Base-by-base conservation (phyloP, 176 grass and related monocot genomes). In the Aegilops sharonensis region DNA sequence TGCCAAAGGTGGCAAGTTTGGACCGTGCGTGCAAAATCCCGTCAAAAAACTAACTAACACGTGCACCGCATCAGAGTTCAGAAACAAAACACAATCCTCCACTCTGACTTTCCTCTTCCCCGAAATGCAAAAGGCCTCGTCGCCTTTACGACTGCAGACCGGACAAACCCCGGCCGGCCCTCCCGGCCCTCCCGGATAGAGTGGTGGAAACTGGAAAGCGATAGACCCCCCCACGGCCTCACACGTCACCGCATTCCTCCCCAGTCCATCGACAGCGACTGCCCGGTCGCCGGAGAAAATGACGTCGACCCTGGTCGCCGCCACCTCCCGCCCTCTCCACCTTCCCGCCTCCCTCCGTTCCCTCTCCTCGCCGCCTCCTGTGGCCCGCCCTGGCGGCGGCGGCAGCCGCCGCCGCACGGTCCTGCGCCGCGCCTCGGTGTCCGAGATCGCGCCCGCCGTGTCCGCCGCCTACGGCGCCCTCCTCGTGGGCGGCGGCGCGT, bases 401-500 rank as follows among this genome's bases (percentile, higher is more conserved):
- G 39, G 39, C 37, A 69, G 25, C 4, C 83, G 68, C 42, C 87
- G 85, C 39, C 47, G 47, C 52, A 30, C 74, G 18, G 66, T 78
- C 35, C 70, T 87, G 43, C 89, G 82, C 47, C 93, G 94, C 67
- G 30, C 56, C 20, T 90, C 88, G 23, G 89, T 92, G 43, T 91
- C 85, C 40, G 92, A 94, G 71, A 25, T 94, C 61, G 85, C 85
- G 25, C 94, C 91, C 29, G 78, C 88, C 2, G 66, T 90, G 45
- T 92, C 91, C 3, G 87, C 87, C 30, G 65, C 75, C 45, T 97
- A 92, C 77, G 94, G 94, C 17, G 87, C 84, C 2, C 82, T 97
- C 57, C 94, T 97, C 90, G 88, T 97, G 54, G 92, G 92, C 64
- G 92, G 94, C 68, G 89, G 94, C 43, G 75, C 73, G 15, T 96